Percentiles rank a stretch among this genome's conserved stretches.
These are phyloP conservation scores for Neopestalotiopsis rosae DNA, from an alignment of 2,329 filamentous ascomycete genomes.

Conservation along the genomic window DNA sequence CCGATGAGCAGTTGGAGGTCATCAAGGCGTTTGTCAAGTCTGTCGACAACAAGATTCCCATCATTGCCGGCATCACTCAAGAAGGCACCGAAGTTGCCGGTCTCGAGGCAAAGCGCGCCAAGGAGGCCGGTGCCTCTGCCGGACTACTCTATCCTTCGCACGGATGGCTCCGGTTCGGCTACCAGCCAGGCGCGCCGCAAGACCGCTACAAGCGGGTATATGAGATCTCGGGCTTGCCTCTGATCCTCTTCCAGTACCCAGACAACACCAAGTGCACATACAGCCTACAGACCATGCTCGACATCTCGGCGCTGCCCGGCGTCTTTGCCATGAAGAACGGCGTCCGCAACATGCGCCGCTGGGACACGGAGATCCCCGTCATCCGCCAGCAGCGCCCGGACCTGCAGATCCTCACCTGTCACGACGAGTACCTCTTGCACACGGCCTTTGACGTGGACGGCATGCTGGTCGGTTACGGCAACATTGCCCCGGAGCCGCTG, in stretches of 20 bases:
- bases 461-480: slow-evolving; percentile 45
- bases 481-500: slow-evolving; percentile 55
- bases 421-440: slow-evolving; percentile 59
- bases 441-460: slow-evolving; percentile 58
- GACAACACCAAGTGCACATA: slow-evolving; percentile 58
- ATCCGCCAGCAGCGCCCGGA: slow-evolving; percentile 54
- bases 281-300: slow-evolving; percentile 55
- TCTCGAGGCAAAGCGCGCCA: slow-evolving; percentile 54
- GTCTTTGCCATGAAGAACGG: slow-evolving; percentile 64
- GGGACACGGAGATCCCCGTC: slow-evolving; percentile 60
- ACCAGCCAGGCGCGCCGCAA: slow-evolving; percentile 57
- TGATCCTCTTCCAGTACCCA: slow-evolving; percentile 60
- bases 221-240: slow-evolving; percentile 52
- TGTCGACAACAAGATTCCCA: slow-evolving; percentile 53
- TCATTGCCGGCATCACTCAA: slow-evolving; percentile 58
- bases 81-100: slow-evolving; percentile 59
- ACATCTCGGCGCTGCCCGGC: slow-evolving; percentile 56
- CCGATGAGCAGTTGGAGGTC: slow-evolving; percentile 52
- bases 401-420: slow-evolving; percentile 55
- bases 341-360: slow-evolving; percentile 61
- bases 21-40: slow-evolving; percentile 59
- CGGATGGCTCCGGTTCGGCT: slow-evolving; percentile 61
- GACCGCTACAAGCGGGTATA: slow-evolving; percentile 56
- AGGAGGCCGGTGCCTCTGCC: slow-evolving; percentile 54
- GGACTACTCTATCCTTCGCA: slow-evolving; percentile 58